Evolutionary conservation across 2,329 filamentous ascomycete species (phyloP), one percentile per base, ranked within the genome.

Genomic region (Aphanocladium album): DNA sequence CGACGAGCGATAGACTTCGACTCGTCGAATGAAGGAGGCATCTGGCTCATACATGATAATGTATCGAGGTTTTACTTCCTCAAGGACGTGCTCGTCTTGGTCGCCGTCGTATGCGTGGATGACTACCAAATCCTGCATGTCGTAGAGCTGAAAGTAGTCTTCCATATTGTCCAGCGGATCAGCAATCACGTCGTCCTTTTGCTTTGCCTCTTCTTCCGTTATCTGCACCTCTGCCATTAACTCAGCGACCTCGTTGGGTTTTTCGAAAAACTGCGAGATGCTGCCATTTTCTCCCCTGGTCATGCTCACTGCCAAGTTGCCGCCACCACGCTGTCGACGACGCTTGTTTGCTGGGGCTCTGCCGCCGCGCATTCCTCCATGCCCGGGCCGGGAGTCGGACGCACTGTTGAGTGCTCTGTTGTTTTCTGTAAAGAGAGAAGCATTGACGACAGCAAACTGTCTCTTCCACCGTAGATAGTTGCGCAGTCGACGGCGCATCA

Each of bases 21-120:
- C 89, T 41, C 93, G 83, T 16, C 95, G 87, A 69, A 98, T 96
- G 73, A 99, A 99, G 3, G 93, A 88, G 3, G 93, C 87, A 66
- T 98, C 92, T 1, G 95, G 93, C 72, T 98, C 95, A 74, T 97
- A 99, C 95, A 99, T 98, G 76, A 99, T 89, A 62, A 99, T 91
- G 73, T 97, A 97, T 62, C 90, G 87, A 37, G 95, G 95, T 69
- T 90, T 92, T 61, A 95, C 82, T 74, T 99, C 95, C 72, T 99
- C 93, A 1, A 99, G 83, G n/a, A 98, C 83, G 72, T 96, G 91
- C 71, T 98, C 95, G 72, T 99, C 95, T 78, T 93, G 89, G 71
- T 98, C 95, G 12, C 93, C 93, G 62, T 96, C 92, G 72, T 96
- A 99, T 1, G 95, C 89, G 72, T 98, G 95, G 19, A 98, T 82